Conservation (phyloP, 192 early-diverging fungal species). For the Phycomyces nitens region DNA sequence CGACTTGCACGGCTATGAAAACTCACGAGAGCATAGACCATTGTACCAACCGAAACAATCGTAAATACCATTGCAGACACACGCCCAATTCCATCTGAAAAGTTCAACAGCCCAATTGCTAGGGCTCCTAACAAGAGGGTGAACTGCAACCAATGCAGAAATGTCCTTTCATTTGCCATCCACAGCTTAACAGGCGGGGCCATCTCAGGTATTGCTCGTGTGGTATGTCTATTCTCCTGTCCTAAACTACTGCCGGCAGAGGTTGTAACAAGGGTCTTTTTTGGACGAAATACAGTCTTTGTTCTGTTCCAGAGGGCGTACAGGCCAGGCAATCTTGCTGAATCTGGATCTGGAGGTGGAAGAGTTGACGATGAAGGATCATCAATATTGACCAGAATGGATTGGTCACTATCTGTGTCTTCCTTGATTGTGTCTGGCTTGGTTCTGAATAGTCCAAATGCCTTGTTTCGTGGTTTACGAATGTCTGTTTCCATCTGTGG, state of each 20-base stretch:
- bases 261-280: not conserved
- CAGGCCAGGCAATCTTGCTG: no score
- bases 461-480: slow-evolving; percentile 68
- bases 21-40: slow-evolving; percentile 72
- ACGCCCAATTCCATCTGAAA: slow-evolving; percentile 69
- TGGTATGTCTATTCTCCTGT: slow-evolving; percentile 13
- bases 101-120: slow-evolving; percentile 74
- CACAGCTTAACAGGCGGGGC: slow-evolving; percentile 80
- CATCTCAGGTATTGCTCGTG: slow-evolving; percentile 46
- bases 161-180: slow-evolving; percentile 93
- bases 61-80: slow-evolving; percentile 71
- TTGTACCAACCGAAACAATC: slow-evolving; percentile 64
- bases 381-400: not conserved
- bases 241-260: slow-evolving; percentile 44
- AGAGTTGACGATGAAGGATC: no score
- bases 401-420: not conserved
- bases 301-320: no score
- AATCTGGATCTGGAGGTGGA: no score
- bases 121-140: slow-evolving; percentile 66
- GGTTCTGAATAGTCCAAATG: slow-evolving; percentile 38
- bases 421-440: slow-evolving; percentile 15
- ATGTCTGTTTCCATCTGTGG: slow-evolving; percentile 94
- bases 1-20: slow-evolving; percentile 75
- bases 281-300: no score
- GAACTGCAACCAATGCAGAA: slow-evolving; percentile 86